Percentiles rank a stretch among this genome's conserved stretches.
phyloP scores from a whole-genome alignment of 768 basidiomycete genomes.

The Sutorius australiensis region DNA sequence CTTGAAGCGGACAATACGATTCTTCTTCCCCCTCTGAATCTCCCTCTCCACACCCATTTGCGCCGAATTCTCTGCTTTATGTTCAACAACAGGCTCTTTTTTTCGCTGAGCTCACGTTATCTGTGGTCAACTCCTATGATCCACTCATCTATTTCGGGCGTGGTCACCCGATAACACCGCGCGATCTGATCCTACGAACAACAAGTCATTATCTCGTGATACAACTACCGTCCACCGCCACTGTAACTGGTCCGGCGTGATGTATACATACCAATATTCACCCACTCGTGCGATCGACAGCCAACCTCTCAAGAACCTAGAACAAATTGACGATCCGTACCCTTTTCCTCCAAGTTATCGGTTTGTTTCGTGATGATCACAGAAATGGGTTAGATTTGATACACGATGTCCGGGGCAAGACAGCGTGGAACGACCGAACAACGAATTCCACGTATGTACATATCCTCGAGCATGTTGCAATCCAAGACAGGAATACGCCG shows the following conservation, averaged over 20 bases:
- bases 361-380: no score
- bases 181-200: conserved; percentile 12
- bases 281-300: background rate
- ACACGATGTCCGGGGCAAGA: background rate
- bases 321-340: conserved; percentile 17
- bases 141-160: background rate
- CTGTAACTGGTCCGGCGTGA: background rate
- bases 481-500: background rate
- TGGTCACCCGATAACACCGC: background rate
- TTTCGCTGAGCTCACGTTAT: background rate
- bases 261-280: background rate
- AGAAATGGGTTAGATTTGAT: no score
- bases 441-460: background rate
- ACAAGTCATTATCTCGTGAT: background rate
- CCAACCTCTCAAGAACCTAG: conserved; percentile 1
- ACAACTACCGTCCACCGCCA: background rate
- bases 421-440: background rate
- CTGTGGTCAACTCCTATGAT: conserved; percentile 4
- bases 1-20: background rate
- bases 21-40: background rate
- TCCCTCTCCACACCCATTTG: background rate
- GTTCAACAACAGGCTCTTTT: background rate
- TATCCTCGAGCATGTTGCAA: background rate
- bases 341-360: background rate
- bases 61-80: background rate